These are phyloP conservation scores for Fimicolochytrium jonesii DNA, from an alignment of 192 early-diverging fungal genomes.

Conservation along the genomic window DNA sequence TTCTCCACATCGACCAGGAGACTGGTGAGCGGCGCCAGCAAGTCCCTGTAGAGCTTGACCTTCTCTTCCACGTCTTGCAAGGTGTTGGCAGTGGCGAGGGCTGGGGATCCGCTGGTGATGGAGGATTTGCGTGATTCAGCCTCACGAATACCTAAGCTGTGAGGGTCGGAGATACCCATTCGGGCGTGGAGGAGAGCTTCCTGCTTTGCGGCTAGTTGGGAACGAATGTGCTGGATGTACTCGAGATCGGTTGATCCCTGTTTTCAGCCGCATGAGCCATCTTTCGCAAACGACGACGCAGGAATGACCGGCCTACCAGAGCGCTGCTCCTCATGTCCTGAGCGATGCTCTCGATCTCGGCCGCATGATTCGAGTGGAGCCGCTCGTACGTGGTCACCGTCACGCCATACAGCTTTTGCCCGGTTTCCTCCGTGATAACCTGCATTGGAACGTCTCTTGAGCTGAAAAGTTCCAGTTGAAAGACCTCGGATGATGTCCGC, in stretches of 20 bases:
- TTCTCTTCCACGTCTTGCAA: conserved; percentile 64
- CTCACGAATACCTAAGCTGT: too few species aligned
- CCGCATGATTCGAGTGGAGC: conserved; percentile 23
- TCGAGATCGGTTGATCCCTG: conserved; percentile 35
- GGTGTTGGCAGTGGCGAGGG: conserved; percentile 1
- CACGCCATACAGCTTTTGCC: conserved; percentile 41
- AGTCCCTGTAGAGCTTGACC: conserved; percentile 55
- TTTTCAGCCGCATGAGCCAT: neutral
- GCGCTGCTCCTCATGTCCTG: conserved; percentile 26
- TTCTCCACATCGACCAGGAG: conserved; percentile 51
- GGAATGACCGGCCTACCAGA: too few species aligned
- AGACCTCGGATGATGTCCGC: too few species aligned
- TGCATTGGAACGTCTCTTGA: conserved; percentile 13
- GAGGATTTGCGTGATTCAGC: neutral
- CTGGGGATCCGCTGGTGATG: neutral
- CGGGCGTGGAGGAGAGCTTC: conserved; percentile 35
- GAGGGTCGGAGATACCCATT: conserved; percentile 19
- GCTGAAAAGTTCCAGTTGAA: neutral
- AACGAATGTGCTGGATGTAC: conserved; percentile 44
- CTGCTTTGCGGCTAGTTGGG: conserved; percentile 41
- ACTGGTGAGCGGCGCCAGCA: conserved; percentile 56
- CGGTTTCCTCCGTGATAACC: conserved; percentile 43
- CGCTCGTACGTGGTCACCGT: conserved; percentile 40
- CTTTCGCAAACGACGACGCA: neutral
- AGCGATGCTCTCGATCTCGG: conserved; percentile 35